Percentiles rank a stretch among this genome's conserved stretches.
phyloP scores from a whole-genome alignment of 2,329 filamentous ascomycete genomes.

The Epichloe coenophiala region DNA sequence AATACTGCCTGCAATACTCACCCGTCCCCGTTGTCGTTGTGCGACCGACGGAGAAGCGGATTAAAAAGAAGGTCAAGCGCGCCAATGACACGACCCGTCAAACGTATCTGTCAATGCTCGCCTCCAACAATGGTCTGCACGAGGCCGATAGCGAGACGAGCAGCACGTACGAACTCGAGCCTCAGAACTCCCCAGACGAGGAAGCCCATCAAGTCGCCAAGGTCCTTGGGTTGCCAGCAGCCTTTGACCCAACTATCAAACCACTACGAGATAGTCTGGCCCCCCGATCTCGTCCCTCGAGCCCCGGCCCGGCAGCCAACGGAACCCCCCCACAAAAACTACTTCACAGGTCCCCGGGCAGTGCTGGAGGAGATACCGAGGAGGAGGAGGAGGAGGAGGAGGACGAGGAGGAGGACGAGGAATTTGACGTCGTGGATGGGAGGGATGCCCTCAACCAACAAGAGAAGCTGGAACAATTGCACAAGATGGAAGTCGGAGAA shows the following conservation, averaged over 20 bases:
- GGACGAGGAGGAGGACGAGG: conserved; percentile 24
- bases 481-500: conserved; percentile 47
- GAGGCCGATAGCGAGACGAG: conserved; percentile 43
- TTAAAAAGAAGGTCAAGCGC: conserved; percentile 82
- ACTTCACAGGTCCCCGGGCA: conserved; percentile 16
- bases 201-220: conserved; percentile 52
- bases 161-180: conserved; percentile 40
- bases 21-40: conserved; percentile 90
- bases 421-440: conserved; percentile 32
- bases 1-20: conserved; percentile 88
- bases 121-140: conserved; percentile 43
- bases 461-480: conserved; percentile 37
- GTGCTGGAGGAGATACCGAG: conserved; percentile 26
- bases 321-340: conserved; percentile 10
- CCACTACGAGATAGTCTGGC: conserved; percentile 27
- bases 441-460: conserved; percentile 30
- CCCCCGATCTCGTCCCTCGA: conserved; percentile 11
- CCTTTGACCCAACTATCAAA: conserved; percentile 52
- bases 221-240: conserved; percentile 47
- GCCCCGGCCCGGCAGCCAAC: conserved; percentile 6
- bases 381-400: conserved; percentile 20
- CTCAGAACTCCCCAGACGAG: conserved; percentile 41
- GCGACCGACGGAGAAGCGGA: conserved; percentile 70
- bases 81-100: conserved; percentile 61
- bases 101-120: conserved; percentile 66